A percentile compares a stretch with the other conserved stretches of the same genome.
phyloP scores from a whole-genome alignment of 164 flowering plant species.

The Warburgia ugandensis region DNA sequence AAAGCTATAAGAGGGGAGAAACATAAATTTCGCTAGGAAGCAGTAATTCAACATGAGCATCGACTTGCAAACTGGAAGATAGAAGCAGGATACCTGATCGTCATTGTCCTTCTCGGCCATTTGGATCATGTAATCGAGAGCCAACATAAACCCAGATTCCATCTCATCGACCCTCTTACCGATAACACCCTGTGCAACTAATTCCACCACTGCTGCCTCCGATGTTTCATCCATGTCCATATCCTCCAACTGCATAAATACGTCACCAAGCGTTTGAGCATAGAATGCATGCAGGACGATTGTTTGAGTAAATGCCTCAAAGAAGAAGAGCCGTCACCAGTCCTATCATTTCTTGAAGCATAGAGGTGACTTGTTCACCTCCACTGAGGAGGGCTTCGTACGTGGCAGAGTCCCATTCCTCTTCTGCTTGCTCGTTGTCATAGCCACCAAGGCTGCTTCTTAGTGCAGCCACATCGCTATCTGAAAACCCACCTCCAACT shows the following conservation, averaged over 20 bases:
- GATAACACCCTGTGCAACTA: slow-evolving; percentile 94
- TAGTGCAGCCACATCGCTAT: slow-evolving; percentile 6
- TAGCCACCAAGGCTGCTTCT: slow-evolving; percentile 3
- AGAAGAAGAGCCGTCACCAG: slow-evolving; percentile 41
- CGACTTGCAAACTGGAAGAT: background rate
- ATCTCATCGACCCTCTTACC: slow-evolving; percentile 97
- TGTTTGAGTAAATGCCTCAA: background rate
- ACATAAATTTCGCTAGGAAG: no score
- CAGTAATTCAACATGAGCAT: background rate
- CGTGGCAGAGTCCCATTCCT: slow-evolving; percentile 33
- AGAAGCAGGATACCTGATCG: slow-evolving; percentile 45
- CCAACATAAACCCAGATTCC: slow-evolving; percentile 96
- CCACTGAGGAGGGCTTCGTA: slow-evolving; percentile 78
- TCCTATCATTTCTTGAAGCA: slow-evolving; percentile 70
- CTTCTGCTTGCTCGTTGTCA: slow-evolving; percentile 3
- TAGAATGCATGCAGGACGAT: no score
- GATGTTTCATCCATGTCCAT: slow-evolving; percentile 86
- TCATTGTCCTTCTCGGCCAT: slow-evolving; percentile 75
- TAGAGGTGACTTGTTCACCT: slow-evolving; percentile 92
- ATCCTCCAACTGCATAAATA: slow-evolving; percentile 84
- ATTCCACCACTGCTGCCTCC: slow-evolving; percentile 71
- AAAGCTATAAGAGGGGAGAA: no score
- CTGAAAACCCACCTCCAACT: slow-evolving; percentile 27
- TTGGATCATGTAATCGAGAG: slow-evolving; percentile 94
- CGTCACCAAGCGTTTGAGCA: no score